Evolutionary conservation across 2,329 filamentous ascomycete genomes (phyloP).

Genomic region (Trichoderma citrinoviride): DNA sequence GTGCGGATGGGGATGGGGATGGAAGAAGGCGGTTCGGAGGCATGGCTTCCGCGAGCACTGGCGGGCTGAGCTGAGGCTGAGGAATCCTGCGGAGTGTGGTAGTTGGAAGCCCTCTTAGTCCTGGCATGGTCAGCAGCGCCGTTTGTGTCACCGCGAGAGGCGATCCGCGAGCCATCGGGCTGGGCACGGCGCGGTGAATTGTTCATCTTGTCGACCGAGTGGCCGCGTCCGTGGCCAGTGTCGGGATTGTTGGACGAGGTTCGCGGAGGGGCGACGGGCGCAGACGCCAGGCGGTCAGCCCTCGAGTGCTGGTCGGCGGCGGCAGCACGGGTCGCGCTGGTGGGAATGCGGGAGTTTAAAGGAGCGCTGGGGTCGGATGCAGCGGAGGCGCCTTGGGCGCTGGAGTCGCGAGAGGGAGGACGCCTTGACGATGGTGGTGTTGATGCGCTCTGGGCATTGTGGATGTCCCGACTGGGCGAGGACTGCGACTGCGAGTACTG

Average conservation of each 20-base stretch:
- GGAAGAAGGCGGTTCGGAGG: slow-evolving; percentile 38
- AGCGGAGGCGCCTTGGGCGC: slow-evolving; percentile 45
- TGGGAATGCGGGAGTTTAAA: slow-evolving; percentile 49
- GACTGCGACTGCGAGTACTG: slow-evolving; percentile 53
- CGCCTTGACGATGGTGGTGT: slow-evolving; percentile 54
- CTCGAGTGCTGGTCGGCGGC: slow-evolving; percentile 44
- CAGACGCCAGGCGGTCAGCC: slow-evolving; percentile 56
- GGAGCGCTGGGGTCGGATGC: slow-evolving; percentile 40
- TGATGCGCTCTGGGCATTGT: slow-evolving; percentile 52
- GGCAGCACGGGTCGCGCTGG: slow-evolving; percentile 41
- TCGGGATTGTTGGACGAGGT: slow-evolving; percentile 67
- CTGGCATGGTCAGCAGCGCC: slow-evolving; percentile 33
- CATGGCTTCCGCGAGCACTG: slow-evolving; percentile 41
- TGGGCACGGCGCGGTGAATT: slow-evolving; percentile 43
- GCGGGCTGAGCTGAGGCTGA: slow-evolving; percentile 37
- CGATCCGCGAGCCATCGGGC: slow-evolving; percentile 37
- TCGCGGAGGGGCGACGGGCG: slow-evolving; percentile 73
- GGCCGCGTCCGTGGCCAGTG: slow-evolving; percentile 43
- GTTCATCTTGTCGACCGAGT: slow-evolving; percentile 46
- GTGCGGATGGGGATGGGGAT: slow-evolving; percentile 42
- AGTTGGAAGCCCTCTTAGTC: slow-evolving; percentile 32
- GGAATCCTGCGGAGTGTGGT: slow-evolving; percentile 36
- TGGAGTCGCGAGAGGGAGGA: slow-evolving; percentile 51
- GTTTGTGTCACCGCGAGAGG: slow-evolving; percentile 35
- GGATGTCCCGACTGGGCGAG: slow-evolving; percentile 54